A percentile compares a stretch with the other conserved stretches of the same genome.
Evolutionary conservation across 2,329 filamentous ascomycete genomes (phyloP).

Genomic region (Gnomoniopsis smithogilvyi): DNA sequence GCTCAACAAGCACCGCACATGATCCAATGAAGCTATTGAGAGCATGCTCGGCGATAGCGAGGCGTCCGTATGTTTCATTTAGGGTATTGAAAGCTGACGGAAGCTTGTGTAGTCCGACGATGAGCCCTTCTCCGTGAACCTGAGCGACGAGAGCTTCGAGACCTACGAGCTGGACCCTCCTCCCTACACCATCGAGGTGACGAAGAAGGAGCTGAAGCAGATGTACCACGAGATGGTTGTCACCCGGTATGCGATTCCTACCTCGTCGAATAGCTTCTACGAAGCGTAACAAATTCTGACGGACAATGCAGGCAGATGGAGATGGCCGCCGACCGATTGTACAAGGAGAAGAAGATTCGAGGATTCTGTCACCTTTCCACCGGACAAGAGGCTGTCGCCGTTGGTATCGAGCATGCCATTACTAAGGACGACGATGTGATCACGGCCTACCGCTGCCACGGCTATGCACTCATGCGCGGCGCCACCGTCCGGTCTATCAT

Average conservation of each 20-base stretch:
- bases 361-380: conserved; percentile 99
- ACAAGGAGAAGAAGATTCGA: conserved; percentile 99
- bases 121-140: conserved; percentile 84
- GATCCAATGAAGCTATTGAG: not conserved
- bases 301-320: conserved; percentile 81
- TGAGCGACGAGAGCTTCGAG: conserved; percentile 99
- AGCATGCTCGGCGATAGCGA: not conserved
- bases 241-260: conserved; percentile 65
- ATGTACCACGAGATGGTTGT: conserved; percentile 99
- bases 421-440: conserved; percentile 90
- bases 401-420: conserved; percentile 95
- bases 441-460: conserved; percentile 98
- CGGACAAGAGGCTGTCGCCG: conserved; percentile 94
- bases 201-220: conserved; percentile 97
- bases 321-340: conserved; percentile 97
- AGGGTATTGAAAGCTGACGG: conserved; percentile 15
- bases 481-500: conserved; percentile 89
- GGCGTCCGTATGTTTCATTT: conserved; percentile 11
- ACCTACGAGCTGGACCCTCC: conserved; percentile 98
- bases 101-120: conserved; percentile 72
- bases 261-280: not conserved
- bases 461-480: conserved; percentile 95
- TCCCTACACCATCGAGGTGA: conserved; percentile 85
- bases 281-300: conserved; percentile 14
- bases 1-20: conserved; percentile 5